Evolutionary conservation across 306 rosid genomes (phyloP).

Genomic region (Biancaea sappan): DNA sequence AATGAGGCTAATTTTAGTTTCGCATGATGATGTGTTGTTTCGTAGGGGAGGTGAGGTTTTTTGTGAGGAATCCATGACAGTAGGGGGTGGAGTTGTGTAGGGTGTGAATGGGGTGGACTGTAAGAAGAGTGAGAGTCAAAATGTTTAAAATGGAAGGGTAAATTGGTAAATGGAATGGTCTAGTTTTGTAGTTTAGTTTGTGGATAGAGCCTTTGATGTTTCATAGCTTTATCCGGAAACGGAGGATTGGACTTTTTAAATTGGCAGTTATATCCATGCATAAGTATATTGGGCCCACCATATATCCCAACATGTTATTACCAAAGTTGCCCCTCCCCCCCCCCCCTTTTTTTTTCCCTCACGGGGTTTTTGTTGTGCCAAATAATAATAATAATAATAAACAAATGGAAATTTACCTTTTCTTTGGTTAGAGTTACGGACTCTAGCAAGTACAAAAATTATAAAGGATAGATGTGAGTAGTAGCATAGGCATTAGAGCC

Average conservation of each 20-base stretch:
- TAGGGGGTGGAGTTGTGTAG: neutral
- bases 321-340: constrained; percentile 35
- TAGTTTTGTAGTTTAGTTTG: neutral
- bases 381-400: neutral
- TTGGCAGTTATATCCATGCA: constrained; percentile 46
- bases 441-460: neutral
- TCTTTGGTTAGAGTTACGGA: neutral
- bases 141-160: constrained; percentile 2
- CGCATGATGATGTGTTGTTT: constrained; percentile 32
- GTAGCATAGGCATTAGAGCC: neutral
- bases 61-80: constrained; percentile 10
- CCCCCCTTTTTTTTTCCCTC: neutral
- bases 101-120: constrained; percentile 39
- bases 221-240: constrained; percentile 32
- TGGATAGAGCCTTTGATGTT: neutral
- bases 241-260: constrained; percentile 22
- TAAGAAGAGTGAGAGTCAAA: neutral
- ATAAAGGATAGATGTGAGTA: neutral
- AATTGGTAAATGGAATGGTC: neutral
- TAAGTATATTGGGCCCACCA: constrained; percentile 45
- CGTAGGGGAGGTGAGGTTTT: constrained; percentile 43
- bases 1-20: constrained; percentile 21
- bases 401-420: neutral
- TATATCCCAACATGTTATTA: constrained; percentile 38
- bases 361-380: neutral